Evolutionary conservation across 176 grass and related monocot species (phyloP).

Genomic region (Ananas comosus): DNA sequence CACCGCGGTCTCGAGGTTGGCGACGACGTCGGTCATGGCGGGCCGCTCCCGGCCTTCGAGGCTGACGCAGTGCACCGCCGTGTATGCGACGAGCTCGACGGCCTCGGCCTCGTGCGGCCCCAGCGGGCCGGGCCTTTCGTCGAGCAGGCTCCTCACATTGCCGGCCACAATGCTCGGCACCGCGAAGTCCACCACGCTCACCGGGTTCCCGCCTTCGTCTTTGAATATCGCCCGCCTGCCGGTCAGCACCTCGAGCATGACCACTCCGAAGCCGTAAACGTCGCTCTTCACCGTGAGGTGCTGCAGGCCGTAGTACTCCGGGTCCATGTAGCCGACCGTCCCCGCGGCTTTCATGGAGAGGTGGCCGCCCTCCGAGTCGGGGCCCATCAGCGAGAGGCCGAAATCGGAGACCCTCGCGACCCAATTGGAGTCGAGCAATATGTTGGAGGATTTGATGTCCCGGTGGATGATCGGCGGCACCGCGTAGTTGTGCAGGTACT

Average conservation of each 20-base stretch:
- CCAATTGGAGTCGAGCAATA: conserved; percentile 63
- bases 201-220: conserved; percentile 37
- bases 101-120: conserved; percentile 54
- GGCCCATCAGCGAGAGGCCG: conserved; percentile 63
- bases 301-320: conserved; percentile 88
- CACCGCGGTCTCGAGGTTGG: conserved; percentile 70
- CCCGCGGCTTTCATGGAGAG: conserved; percentile 52
- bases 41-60: conserved; percentile 68
- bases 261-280: conserved; percentile 85
- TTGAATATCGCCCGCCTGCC: conserved; percentile 69
- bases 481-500: conserved; percentile 95
- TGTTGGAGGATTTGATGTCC: conserved; percentile 98
- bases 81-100: conserved; percentile 65
- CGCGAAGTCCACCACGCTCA: conserved; percentile 66
- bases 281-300: conserved; percentile 93
- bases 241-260: conserved; percentile 77
- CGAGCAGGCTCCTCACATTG: conserved; percentile 49
- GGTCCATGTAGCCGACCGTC: conserved; percentile 97
- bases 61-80: conserved; percentile 62
- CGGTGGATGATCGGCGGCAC: conserved; percentile 97
- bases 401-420: conserved; percentile 88
- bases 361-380: conserved; percentile 21
- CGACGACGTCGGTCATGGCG: conserved; percentile 56
- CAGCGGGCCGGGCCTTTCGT: conserved; percentile 30
- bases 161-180: conserved; percentile 39